Evolutionary conservation across 2,329 filamentous ascomycete species (phyloP), one percentile per base, ranked within the genome.

Genomic region (Herpotrichia juniperi): DNA sequence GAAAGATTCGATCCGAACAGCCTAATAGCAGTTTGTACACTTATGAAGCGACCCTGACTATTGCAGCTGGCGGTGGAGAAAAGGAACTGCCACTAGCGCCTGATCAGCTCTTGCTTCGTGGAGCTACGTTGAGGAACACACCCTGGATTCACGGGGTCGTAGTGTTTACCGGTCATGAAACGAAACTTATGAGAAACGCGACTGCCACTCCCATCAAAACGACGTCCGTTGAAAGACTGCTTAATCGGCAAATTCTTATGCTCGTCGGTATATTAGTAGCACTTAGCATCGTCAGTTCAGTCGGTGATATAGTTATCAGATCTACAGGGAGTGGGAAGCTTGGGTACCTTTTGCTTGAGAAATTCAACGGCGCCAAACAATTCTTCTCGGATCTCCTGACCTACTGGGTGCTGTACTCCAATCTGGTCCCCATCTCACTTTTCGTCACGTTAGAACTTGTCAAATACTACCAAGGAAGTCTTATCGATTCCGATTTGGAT

Each of bases 1-100:
- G 94, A 25, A 88, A 89, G 56, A 81, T 99, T 63, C 89, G 91
- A 64, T 97, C 93, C 1, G 94, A 99, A 76, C 94, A 97, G 73
- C 94, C 94, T 19, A 99, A 99, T 80, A 97, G 92, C 78, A 97
- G 93, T 74, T 80, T 99, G 30, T 99, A 99, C 75, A 99, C 94
- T 0, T 99, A 97, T 72, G 96, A 99, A 76, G 94, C 93, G 32
- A 97, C 93, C 1, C 74, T 99, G 72, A 97, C 93, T 0, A 89
- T 97, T 82, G 87, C 93, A 65, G 83, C 89, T 40, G 92, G 93
- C 37, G 93, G 93, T 16, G 91, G 92, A 30, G 94, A 99, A 75
- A 96, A 96, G 75, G 93, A 97, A 71, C 77, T 97, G 43, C 83
- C 96, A 1, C 76, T 99, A 48, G 90, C 90, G 59, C 94, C 94